These are phyloP conservation scores for Chlamydomonas sp. DNA, from an alignment of 139 green algal genomes.

Conservation along the genomic window DNA sequence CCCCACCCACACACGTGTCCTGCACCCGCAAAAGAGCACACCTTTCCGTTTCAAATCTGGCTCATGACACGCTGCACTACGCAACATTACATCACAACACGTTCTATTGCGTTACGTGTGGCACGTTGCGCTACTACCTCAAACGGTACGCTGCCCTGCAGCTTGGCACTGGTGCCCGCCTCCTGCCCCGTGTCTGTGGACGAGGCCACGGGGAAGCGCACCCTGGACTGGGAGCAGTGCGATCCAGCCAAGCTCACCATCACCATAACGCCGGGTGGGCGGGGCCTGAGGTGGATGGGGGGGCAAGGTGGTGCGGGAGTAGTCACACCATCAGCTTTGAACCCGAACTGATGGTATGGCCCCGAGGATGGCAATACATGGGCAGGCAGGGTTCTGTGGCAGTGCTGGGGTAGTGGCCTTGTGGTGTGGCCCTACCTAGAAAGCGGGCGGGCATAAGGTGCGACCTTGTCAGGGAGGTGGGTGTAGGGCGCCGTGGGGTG, in stretches of 20 bases:
- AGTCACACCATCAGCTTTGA: no score
- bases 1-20: background rate
- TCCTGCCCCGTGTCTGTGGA: conserved; percentile 20
- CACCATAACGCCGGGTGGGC: conserved; percentile 21
- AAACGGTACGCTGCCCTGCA: background rate
- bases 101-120: background rate
- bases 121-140: background rate
- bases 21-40: no score
- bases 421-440: no score
- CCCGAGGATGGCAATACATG: no score
- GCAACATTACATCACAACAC: background rate
- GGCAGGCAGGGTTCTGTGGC: no score
- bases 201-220: background rate
- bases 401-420: no score
- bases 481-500: no score
- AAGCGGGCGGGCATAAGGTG: no score
- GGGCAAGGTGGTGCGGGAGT: no score
- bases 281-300: background rate
- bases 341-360: no score
- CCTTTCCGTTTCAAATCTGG: background rate
- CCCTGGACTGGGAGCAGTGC: conserved; percentile 23
- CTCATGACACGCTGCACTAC: background rate
- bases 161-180: conserved; percentile 3
- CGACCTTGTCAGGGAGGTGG: no score
- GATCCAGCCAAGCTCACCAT: background rate